Evolutionary conservation across 768 basidiomycete species (phyloP).

Genomic region (Floccularia luteovirens): DNA sequence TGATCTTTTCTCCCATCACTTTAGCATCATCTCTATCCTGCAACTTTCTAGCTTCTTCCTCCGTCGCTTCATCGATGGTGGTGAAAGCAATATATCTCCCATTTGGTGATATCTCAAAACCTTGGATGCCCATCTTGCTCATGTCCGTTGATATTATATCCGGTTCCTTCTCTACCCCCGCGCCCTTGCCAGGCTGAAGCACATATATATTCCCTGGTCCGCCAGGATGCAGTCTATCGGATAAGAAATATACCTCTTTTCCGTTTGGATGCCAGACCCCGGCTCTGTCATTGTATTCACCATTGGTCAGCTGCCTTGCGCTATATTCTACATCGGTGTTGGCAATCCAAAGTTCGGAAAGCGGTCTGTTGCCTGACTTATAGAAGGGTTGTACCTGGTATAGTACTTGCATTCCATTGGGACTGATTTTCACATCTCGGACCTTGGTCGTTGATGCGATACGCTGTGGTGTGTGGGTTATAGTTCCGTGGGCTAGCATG

Average conservation of each 20-base stretch:
- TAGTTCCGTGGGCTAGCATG: no score
- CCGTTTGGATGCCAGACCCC: constrained; percentile 24
- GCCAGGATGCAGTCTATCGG: constrained; percentile 20
- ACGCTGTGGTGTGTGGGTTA: constrained; percentile 14
- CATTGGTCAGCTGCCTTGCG: constrained; percentile 18
- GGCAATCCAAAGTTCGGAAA: constrained; percentile 24
- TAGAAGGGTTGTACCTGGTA: constrained; percentile 26
- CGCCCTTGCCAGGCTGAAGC: constrained; percentile 7
- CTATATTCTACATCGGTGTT: constrained; percentile 15
- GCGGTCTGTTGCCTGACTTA: constrained; percentile 10
- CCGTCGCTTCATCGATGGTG: constrained; percentile 11
- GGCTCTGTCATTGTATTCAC: constrained; percentile 18
- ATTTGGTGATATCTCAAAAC: constrained; percentile 23
- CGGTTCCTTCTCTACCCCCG: background rate
- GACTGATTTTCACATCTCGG: constrained; percentile 25
- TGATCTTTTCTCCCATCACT: constrained; percentile 16
- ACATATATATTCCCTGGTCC: constrained; percentile 15
- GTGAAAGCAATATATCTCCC: constrained; percentile 20
- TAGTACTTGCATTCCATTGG: constrained; percentile 18
- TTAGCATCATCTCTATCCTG: constrained; percentile 16
- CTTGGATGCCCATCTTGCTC: constrained; percentile 14
- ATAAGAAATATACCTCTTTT: constrained; percentile 18
- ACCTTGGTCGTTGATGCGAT: constrained; percentile 20
- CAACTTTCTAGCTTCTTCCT: constrained; percentile 8
- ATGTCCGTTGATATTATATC: constrained; percentile 7